These are phyloP conservation scores for Mycoemilia scoparia DNA, from an alignment of 192 early-diverging fungal genomes.

Conservation along the genomic window DNA sequence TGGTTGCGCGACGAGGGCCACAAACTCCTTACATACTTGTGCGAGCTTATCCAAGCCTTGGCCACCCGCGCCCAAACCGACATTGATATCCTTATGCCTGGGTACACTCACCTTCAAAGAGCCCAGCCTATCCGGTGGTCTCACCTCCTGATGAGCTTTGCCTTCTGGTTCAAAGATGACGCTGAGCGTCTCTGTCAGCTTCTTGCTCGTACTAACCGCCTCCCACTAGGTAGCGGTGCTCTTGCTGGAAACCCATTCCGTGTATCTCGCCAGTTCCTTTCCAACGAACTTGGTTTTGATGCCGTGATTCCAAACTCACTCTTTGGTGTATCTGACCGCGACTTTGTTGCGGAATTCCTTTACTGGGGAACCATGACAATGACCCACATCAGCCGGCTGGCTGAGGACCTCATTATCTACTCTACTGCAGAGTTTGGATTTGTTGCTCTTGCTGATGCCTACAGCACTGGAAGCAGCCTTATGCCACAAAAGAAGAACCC, in stretches of 20 bases:
- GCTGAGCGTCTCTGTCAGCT: conserved; percentile 67
- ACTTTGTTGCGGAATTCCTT: conserved; percentile 94
- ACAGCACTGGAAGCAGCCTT: conserved; percentile 89
- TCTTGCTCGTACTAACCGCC: conserved; percentile 55
- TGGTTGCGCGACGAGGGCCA: conserved; percentile 73
- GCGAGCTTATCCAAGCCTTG: conserved; percentile 53
- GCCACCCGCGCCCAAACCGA: conserved; percentile 71
- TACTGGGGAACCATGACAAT: conserved; percentile 85
- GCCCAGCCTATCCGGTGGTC: conserved; percentile 98
- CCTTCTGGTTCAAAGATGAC: conserved; percentile 80
- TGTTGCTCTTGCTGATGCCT: conserved; percentile 86
- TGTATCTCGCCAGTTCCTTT: conserved; percentile 81
- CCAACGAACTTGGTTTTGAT: conserved; percentile 72
- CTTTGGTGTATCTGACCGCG: conserved; percentile 82
- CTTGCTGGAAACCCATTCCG: conserved; percentile 94
- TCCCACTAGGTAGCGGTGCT: conserved; percentile 86
- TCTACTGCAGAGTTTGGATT: conserved; percentile 85
- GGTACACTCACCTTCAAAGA: conserved; percentile 96
- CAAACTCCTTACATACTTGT: conserved; percentile 42
- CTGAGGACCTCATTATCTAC: conserved; percentile 96
- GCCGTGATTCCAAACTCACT: conserved; percentile 77
- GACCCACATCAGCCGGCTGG: conserved; percentile 74
- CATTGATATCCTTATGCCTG: conserved; percentile 93
- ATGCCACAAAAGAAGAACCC: conserved; percentile 99
- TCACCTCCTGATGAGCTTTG: conserved; percentile 77